phyloP scores from a whole-genome alignment of 768 basidiomycete genomes.

The Steccherinum ochraceum region DNA sequence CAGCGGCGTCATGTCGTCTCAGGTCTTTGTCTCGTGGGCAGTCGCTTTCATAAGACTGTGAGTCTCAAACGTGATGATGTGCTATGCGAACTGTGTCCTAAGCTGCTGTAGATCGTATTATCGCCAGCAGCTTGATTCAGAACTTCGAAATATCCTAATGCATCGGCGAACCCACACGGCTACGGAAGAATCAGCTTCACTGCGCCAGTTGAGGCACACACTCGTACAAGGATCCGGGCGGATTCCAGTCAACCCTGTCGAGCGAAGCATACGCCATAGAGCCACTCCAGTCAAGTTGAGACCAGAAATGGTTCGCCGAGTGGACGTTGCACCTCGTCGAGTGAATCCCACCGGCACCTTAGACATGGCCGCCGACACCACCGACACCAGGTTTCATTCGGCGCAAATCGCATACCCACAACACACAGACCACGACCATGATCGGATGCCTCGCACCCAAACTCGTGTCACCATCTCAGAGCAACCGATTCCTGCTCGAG shows the following conservation, averaged over 20 bases:
- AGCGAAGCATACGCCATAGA: not conserved
- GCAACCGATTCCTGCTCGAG: conserved; percentile 5
- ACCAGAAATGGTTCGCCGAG: conserved; percentile 16
- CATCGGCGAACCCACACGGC: not conserved
- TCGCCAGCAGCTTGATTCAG: conserved; percentile 14
- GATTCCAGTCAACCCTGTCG: not conserved
- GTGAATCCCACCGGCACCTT: conserved; percentile 15
- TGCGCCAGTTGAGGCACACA: conserved; percentile 7
- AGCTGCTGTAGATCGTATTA: conserved; percentile 15
- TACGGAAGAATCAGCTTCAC: not conserved
- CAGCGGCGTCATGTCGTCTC: conserved; percentile 1
- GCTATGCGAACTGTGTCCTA: not conserved
- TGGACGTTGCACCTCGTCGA: conserved; percentile 14
- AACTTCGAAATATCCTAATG: no score
- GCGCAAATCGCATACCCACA: no score
- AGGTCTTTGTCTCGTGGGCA: conserved; percentile 33
- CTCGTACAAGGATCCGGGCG: not conserved
- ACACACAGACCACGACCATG: not conserved
- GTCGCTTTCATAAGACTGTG: conserved; percentile 32
- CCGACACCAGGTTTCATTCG: not conserved
- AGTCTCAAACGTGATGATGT: not conserved
- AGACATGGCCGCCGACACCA: not conserved
- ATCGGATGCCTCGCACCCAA: not conserved
- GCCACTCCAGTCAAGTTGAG: conserved; percentile 1
- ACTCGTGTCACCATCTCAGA: conserved; percentile 5